Evolutionary conservation across 2,329 filamentous ascomycete genomes (phyloP).

Genomic region (Chaetomiaceae sp.): DNA sequence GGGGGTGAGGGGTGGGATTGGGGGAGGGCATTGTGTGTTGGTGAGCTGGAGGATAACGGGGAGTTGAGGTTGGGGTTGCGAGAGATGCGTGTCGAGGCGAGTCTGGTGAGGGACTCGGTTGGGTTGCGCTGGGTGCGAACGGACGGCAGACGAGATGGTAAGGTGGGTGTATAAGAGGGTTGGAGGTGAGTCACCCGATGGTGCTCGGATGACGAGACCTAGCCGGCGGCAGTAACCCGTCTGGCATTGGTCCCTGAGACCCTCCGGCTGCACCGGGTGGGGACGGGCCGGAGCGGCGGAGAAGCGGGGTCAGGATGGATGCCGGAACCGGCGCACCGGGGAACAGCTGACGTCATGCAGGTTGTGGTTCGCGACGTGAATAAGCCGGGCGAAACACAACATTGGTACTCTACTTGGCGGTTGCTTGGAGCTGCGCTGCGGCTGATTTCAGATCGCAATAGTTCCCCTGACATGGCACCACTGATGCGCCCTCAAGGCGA

Average conservation of each 20-base stretch:
- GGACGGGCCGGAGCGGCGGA: not conserved
- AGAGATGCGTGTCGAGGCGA: not conserved
- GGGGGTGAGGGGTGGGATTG: not conserved
- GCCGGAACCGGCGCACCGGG: not conserved
- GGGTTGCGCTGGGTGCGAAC: too few relatives aligned
- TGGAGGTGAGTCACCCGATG: not conserved
- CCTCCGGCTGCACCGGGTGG: not conserved
- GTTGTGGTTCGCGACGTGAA: not conserved
- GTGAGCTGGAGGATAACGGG: not conserved
- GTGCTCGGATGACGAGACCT: not conserved
- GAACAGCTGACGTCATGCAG: not conserved
- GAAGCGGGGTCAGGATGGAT: constrained; percentile 1
- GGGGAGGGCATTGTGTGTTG: too few relatives aligned
- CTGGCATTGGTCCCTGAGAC: not conserved
- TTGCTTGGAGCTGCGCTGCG: too few relatives aligned
- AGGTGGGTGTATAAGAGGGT: too few relatives aligned
- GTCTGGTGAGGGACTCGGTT: too few relatives aligned
- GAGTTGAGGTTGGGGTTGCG: not conserved
- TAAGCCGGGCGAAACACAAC: not conserved
- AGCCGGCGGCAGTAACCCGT: not conserved
- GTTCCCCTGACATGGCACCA: too few relatives aligned
- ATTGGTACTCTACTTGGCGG: too few relatives aligned
- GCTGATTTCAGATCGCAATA: too few relatives aligned
- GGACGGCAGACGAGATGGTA: too few relatives aligned
- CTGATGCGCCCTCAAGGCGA: too few relatives aligned